These are phyloP conservation scores for Pythium vanterpoolii DNA, from an alignment of 352 stramenopile species.

Conservation along the genomic window DNA sequence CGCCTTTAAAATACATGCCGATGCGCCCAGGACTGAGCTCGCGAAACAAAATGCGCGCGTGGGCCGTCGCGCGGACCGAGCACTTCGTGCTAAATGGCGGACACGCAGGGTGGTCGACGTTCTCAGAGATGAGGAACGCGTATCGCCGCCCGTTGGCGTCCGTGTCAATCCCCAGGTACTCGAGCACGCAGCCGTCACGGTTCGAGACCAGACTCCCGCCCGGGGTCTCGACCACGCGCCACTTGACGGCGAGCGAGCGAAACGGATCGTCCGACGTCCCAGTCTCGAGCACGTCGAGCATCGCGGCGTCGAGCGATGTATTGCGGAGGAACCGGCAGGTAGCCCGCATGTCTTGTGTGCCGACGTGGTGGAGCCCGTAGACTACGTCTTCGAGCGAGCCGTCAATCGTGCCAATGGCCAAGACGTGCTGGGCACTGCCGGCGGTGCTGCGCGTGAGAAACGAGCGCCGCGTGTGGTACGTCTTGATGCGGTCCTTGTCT, in stretches of 20 bases:
- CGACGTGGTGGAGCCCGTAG: slow-evolving; percentile 43
- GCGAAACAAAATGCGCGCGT: slow-evolving; percentile 17
- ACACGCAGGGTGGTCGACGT: slow-evolving; percentile 28
- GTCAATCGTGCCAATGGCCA: slow-evolving; percentile 48
- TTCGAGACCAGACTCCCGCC: slow-evolving; percentile 20
- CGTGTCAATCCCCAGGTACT: slow-evolving; percentile 38
- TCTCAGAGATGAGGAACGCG: slow-evolving; percentile 35
- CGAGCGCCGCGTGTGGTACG: slow-evolving; percentile 8
- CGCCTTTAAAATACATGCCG: slow-evolving; percentile 23
- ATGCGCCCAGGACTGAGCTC: slow-evolving; percentile 16
- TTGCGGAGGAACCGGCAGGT: slow-evolving; percentile 24
- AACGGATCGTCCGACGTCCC: slow-evolving; percentile 28
- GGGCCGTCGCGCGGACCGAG: slow-evolving; percentile 6
- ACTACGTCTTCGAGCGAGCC: slow-evolving; percentile 64
- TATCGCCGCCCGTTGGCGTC: slow-evolving; percentile 37
- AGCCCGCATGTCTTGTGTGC: slow-evolving; percentile 34
- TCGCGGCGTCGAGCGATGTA: slow-evolving; percentile 20
- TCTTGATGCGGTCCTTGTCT: slow-evolving; percentile 13
- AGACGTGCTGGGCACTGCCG: slow-evolving; percentile 14
- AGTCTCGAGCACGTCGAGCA: slow-evolving; percentile 40
- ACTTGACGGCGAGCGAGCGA: slow-evolving; percentile 25
- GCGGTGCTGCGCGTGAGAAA: background rate
- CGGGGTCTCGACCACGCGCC: slow-evolving; percentile 16
- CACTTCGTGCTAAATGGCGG: slow-evolving; percentile 6
- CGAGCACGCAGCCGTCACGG: slow-evolving; percentile 51